Base-by-base conservation (phyloP, 768 basidiomycete species). In the Panellus pusillus region DNA sequence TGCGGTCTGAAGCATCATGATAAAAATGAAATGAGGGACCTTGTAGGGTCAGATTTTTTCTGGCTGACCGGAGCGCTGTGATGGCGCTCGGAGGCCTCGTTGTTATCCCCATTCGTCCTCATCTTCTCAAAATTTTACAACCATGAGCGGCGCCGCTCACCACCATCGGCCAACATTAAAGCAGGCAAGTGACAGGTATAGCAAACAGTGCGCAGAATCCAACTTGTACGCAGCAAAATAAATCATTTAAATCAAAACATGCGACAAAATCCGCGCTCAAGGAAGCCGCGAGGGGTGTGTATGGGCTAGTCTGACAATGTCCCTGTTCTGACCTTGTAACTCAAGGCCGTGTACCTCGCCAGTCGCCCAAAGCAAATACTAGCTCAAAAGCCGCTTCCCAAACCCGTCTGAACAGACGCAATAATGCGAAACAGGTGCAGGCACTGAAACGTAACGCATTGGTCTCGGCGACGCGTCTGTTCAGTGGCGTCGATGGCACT, bases 211-310 rank as follows among this genome's bases (percentile, higher is more conserved):
- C 6, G 27, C 7, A 40, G 17, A 0, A 42, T 29, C 12, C 40
- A 56, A 35, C 19, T 37, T 38, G n/a, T 35, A 32, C 42, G 54
- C 41, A 44, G 35, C 74, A 84, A 78, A 97, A 98, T 72, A 98
- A 98, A 70, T 61, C 80, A 1, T 98, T 90, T 78, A 98, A 98
- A 72, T 92, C 92, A 2, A 90, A 86, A 67, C 91, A 94, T 75
- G 82, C 93, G 2, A 82, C 90, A 12, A 97, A 97, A 72, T 83
- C 88, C 1, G 77, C 89, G 0, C 63, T 97, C 36, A 93, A 89
- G 70, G 90, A 91, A 41, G 80, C 81, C 39, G 85, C 91, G 29
- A 96, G 96, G 77, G 94, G 93, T 85, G 40, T 32, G 64, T 47
- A 43, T 12, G 17, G 28, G 24, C 28, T 36, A 36, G 46, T 20